Base-by-base conservation (phyloP, 257 asterid species). In the Voacanga thouarsii region DNA sequence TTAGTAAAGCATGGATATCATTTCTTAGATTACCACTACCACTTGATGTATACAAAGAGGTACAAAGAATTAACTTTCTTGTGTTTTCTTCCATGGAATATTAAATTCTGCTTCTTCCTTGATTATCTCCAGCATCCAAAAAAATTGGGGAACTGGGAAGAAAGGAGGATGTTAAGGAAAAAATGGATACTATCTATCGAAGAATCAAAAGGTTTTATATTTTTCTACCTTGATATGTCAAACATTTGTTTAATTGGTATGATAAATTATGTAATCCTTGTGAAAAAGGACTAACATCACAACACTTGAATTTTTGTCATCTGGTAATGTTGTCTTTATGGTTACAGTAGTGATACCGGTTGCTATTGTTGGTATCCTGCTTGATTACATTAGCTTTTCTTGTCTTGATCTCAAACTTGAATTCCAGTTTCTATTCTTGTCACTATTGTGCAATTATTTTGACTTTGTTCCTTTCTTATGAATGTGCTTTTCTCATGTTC, bases 11-110 rank as follows among this genome's bases (percentile, higher is more conserved):
- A 77, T 95, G 99, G 99, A 90, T 93, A 85, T 84, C 97, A 51
- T 95, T 95, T 82, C 98, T 95, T 74, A 75, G 83, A 77, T 80
- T 92, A 87, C 89, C 93, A 67, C 97, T 95, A 85, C 93, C 98
- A 11, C 81, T 95, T 85, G 91, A 91, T 82, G 91, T 92, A n/a
- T 95, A 91, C 86, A 95, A 95, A 88, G 94, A 95, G 98, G 99
- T 93, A 86, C 74, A 50, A 19, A 74, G 73, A 16, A 37, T 53
- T 68, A 59, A 41, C 60, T 33, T 30, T 71, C 15, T 12, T 33
- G 41, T 28, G 18, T 56, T 50, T 71, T 64, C 51, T 72, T 23
- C 21, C 4, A 7, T 57, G 26, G 24, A 56, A 21, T 43, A 5
- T 44, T 26, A 47, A 18, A 47, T 23, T 60, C 61, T 55, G 61